Base-by-base conservation (phyloP, 208 protist genomes). In the Balamuthia mandrillaris region DNA sequence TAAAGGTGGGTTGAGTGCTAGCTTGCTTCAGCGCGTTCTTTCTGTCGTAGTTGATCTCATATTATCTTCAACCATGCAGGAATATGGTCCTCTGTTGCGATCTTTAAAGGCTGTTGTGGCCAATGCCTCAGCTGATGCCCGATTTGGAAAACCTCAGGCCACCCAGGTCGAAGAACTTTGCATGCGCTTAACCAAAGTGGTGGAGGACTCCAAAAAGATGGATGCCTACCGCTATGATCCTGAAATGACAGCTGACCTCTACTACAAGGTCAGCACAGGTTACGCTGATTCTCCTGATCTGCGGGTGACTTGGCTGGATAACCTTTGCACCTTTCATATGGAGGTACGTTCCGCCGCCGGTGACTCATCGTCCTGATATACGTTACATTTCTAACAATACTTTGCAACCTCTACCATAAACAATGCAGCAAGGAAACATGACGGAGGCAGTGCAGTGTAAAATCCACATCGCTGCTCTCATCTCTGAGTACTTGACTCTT, bases 291-390 rank as follows among this genome's bases (percentile, higher is more conserved):
- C 39, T 47, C 90, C 90, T 3, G 88, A 92, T 63, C 33, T 92
- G 18, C 84, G 88, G 54, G 77, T 92, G 16, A 90, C 89, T 3
- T 92, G 88, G 90, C 47, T 92, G 41, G 75, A 91, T 49, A 88
- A 58, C 54, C 77, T 92, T 16, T 63, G 42, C 31, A 75, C 24
- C 10, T 92, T 91, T 56, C 65, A 90, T 18, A 42, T 81, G 14
- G 27, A 72, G 44, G 79, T 85, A 77, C 18, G 44, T 63, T 63
- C 61, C n/a, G n/a, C n/a, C n/a, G n/a, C n/a, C n/a, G n/a, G n/a
- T n/a, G n/a, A n/a, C n/a, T n/a, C n/a, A n/a, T n/a, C n/a, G n/a
- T n/a, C n/a, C n/a, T n/a, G n/a, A n/a, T n/a, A n/a, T n/a, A n/a
- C n/a, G n/a, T n/a, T n/a, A n/a, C n/a, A n/a, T n/a, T n/a, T n/a